Conservation (phyloP, 495 filamentous ascomycete genomes). For the Clavariopsis aquatica region DNA sequence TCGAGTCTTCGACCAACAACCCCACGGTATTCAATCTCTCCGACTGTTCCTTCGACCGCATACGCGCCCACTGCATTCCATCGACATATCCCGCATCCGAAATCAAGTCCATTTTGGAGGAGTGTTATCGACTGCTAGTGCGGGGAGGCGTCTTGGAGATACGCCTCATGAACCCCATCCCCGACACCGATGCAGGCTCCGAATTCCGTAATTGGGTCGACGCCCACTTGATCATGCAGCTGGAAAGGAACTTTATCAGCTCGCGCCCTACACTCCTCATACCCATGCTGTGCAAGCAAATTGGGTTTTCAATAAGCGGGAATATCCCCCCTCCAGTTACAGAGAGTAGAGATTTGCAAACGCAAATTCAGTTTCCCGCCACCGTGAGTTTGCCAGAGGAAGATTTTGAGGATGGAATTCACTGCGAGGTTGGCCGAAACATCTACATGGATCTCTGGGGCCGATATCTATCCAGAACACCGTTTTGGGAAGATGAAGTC, state of each 20-base stretch:
- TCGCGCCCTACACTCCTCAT: background rate
- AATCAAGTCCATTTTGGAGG: background rate
- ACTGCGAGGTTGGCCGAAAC: background rate
- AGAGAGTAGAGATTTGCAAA: too few species aligned
- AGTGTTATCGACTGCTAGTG: conserved; percentile 1
- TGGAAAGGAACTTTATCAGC: background rate
- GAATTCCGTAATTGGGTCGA: conserved; percentile 1
- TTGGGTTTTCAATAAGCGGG: background rate
- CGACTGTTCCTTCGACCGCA: background rate
- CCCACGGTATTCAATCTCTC: background rate
- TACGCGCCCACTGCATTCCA: background rate
- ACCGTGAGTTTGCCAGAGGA: background rate
- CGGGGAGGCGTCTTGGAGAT: background rate
- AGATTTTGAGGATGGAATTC: background rate
- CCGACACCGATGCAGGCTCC: background rate
- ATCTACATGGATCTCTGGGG: background rate
- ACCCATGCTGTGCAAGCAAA: background rate
- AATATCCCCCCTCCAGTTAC: background rate
- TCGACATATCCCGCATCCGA: background rate
- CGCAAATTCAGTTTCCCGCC: too few species aligned
- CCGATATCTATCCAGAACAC: background rate
- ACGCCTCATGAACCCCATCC: background rate
- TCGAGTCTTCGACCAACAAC: too few species aligned
- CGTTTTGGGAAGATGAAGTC: background rate
- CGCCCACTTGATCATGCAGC: background rate